Evolutionary conservation across 345 rosid species (phyloP).

Genomic region (Ricinus communis): DNA sequence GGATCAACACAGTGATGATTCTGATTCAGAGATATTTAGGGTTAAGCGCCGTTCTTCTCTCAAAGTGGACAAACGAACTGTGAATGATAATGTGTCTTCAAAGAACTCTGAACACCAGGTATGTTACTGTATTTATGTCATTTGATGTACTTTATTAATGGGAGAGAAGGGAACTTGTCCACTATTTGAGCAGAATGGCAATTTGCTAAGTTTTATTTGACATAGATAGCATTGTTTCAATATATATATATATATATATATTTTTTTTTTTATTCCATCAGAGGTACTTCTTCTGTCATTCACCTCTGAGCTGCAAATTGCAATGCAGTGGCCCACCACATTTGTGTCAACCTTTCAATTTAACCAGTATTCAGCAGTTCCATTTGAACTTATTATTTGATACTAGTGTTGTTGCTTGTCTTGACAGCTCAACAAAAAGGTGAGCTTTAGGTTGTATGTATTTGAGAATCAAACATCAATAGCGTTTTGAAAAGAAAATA

Average conservation of each 20-base stretch:
- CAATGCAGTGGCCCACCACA: not conserved
- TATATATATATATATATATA: too few species aligned
- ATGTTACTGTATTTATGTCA: slow-evolving; percentile 6
- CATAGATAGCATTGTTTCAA: too few species aligned
- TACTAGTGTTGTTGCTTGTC: too few species aligned
- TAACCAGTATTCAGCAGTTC: not conserved
- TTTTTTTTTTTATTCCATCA: too few species aligned
- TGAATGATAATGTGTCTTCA: slow-evolving; percentile 36
- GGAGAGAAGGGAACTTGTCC: not conserved
- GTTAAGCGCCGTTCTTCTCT: slow-evolving; percentile 83
- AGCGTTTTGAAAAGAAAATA: too few species aligned
- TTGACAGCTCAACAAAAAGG: too few species aligned
- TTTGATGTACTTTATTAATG: not conserved
- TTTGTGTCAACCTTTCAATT: not conserved
- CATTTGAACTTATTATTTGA: too few species aligned
- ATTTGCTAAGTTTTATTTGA: not conserved
- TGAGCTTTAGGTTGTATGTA: too few species aligned
- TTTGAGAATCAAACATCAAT: too few species aligned
- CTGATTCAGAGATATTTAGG: slow-evolving; percentile 80
- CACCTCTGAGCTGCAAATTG: not conserved
- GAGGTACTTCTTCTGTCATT: not conserved
- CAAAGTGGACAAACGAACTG: slow-evolving; percentile 60
- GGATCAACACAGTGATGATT: slow-evolving; percentile 72
- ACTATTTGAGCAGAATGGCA: not conserved
- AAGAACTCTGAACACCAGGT: slow-evolving; percentile 67